Evolutionary conservation across 345 rosid genomes (phyloP).

Genomic region (Ricinus communis): DNA sequence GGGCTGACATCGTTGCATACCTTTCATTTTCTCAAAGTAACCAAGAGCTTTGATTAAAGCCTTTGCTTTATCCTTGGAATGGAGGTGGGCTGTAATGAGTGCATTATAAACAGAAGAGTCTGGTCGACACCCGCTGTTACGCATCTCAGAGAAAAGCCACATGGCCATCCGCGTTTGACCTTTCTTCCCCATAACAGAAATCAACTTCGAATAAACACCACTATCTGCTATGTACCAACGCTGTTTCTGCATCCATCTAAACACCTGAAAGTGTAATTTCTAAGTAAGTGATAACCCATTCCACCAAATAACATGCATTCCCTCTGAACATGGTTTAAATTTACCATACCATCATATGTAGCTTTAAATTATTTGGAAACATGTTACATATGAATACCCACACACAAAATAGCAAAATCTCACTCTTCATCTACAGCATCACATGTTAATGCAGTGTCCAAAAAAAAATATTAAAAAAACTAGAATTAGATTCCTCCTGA

Average conservation of each 20-base stretch:
- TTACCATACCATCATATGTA: neutral
- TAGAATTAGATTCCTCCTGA: neutral
- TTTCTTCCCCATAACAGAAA: constrained; percentile 80
- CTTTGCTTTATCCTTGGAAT: constrained; percentile 71
- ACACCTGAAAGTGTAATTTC: constrained; percentile 49
- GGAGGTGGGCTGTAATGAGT: constrained; percentile 86
- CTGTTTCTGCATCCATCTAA: constrained; percentile 99
- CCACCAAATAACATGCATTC: neutral
- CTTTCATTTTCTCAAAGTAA: constrained; percentile 83
- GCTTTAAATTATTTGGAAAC: neutral
- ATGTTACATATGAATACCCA: neutral
- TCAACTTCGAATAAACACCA: constrained; percentile 80
- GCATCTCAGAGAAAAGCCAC: constrained; percentile 99
- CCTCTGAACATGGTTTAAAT: neutral
- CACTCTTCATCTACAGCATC: neutral
- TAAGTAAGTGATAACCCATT: neutral
- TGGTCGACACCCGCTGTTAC: constrained; percentile 89
- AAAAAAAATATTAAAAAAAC: neutral
- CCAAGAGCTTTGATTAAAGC: constrained; percentile 75
- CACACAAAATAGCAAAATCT: neutral
- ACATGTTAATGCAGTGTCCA: neutral
- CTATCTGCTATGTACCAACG: constrained; percentile 86
- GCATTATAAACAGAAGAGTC: constrained; percentile 90
- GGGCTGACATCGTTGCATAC: constrained; percentile 73
- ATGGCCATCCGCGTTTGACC: constrained; percentile 93